phyloP scores from a whole-genome alignment of 176 grass and related monocot genomes.

The Juncus inflexus region DNA sequence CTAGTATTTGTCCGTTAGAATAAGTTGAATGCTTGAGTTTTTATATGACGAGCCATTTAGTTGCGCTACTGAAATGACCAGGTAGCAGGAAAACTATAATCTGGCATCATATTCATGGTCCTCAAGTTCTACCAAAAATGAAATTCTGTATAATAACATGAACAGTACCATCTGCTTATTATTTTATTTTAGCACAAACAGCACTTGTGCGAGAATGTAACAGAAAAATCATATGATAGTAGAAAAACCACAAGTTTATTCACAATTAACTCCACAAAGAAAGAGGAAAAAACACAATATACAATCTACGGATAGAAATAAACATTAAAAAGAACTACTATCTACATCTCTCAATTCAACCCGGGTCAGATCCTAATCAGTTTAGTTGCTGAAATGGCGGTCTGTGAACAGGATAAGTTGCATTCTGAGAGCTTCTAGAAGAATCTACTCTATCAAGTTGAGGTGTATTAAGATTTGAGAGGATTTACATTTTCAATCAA shows the following conservation, averaged over 20 bases:
- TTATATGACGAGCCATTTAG: background rate
- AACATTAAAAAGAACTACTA: slow-evolving; percentile 12
- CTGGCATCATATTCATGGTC: slow-evolving; percentile 30
- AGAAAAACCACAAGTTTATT: background rate
- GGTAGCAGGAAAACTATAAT: background rate
- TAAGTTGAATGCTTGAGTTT: slow-evolving; percentile 13
- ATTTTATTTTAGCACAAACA: slow-evolving; percentile 84
- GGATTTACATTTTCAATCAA: too few species aligned
- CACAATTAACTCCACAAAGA: background rate
- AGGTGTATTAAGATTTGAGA: slow-evolving; percentile 43
- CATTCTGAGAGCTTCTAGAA: slow-evolving; percentile 40
- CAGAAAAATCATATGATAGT: slow-evolving; percentile 52
- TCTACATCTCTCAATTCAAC: too few species aligned
- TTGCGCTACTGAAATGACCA: background rate
- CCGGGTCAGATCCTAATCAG: too few species aligned
- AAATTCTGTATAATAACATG: background rate
- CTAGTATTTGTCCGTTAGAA: background rate
- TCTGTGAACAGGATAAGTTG: slow-evolving; percentile 10
- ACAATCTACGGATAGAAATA: slow-evolving; percentile 2
- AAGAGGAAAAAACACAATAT: background rate
- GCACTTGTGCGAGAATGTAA: slow-evolving; percentile 72
- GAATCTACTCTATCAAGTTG: slow-evolving; percentile 49
- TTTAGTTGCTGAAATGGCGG: background rate
- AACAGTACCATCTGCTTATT: slow-evolving; percentile 91
- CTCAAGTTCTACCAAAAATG: slow-evolving; percentile 17